phyloP scores from a whole-genome alignment of 2,329 filamentous ascomycete species.

The Epichloe hybrida region DNA sequence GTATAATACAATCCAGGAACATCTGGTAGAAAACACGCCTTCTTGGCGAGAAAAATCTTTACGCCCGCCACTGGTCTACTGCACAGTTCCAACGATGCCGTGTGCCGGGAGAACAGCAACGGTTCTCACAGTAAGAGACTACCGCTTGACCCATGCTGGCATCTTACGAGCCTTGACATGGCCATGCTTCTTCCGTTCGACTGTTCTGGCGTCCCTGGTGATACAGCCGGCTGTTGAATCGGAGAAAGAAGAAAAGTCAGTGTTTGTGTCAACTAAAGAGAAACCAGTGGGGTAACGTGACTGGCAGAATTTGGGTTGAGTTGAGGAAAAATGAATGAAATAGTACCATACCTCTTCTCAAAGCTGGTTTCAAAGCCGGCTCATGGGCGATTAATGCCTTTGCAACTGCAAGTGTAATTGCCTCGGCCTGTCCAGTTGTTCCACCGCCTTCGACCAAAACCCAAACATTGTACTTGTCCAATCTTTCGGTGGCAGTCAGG shows the following conservation, averaged over 20 bases:
- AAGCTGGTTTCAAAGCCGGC: conserved; percentile 72
- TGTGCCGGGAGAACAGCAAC: neutral
- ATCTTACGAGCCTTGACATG: conserved; percentile 95
- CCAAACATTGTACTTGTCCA: conserved; percentile 98
- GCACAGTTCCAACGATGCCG: neutral
- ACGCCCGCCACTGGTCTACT: neutral
- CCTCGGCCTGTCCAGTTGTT: conserved; percentile 89
- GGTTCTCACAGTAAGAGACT: conserved; percentile 8
- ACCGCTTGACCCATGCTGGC: conserved; percentile 92
- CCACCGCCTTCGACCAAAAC: conserved; percentile 74
- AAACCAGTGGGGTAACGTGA: too few species aligned
- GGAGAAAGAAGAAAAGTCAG: neutral
- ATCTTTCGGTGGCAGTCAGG: conserved; percentile 62
- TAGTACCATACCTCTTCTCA: conserved; percentile 65
- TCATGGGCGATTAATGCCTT: conserved; percentile 85
- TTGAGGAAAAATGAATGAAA: neutral
- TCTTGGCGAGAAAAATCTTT: neutral
- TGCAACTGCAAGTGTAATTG: conserved; percentile 77
- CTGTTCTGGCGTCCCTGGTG: conserved; percentile 77
- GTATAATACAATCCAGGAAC: conserved; percentile 1
- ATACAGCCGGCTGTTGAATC: conserved; percentile 65
- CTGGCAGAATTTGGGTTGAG: neutral
- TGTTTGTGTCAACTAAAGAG: neutral
- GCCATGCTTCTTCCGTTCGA: conserved; percentile 97
- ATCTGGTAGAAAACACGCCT: neutral